Base-by-base conservation (phyloP, 2,329 filamentous ascomycete genomes). In the Phaeoacremonium minimum region DNA sequence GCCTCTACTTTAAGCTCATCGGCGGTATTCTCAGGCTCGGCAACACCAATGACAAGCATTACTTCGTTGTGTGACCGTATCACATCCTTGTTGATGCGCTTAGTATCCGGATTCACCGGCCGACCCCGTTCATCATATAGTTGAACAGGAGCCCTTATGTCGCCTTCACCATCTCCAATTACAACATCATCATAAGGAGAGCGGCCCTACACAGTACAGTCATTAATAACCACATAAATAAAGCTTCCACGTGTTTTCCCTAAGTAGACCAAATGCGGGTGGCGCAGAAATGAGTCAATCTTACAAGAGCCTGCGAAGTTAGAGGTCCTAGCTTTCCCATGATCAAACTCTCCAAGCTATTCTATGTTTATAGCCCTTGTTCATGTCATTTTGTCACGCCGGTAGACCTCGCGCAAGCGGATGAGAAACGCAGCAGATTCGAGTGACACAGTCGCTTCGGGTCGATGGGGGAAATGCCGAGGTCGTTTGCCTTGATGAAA, bases 21-120 rank as follows among this genome's bases (percentile, higher is more conserved):
- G 4, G 49, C 48, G 7, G 57, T 56, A 34, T 67, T 69, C 36
- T 80, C 75, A 12, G 75, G 71, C 46, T 80, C 76, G 7, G 75
- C 76, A 5, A 80, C 76, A 5, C 76, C 76, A 28, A 80, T 80
- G 8, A 78, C 74, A 14, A 71, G 64, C 76, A 80, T 80, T 4
- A 80, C 76, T 44, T 80, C 75, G 45, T 80, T 80, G 47, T 80
- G 76, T 8, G 76, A 69, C 35, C 76, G 66, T 17, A 80, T 73
- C 19, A 79, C 68, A 40, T 76, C 70, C 33, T 69, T 66, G 44
- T 77, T 78, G 43, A 77, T 67, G 11, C 62, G 60, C 47, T 70
- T 74, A 2, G 73, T 77, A 35, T 70, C 66, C 1, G 64, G 64
- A 45, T 80, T 80, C 33, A 75, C 48, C 4, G 76, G 72, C 8